Percentiles rank a stretch among this genome's conserved stretches.
These are phyloP conservation scores for Aspergillus sclerotiicarbonarius DNA, from an alignment of 495 filamentous ascomycete species.

Conservation along the genomic window DNA sequence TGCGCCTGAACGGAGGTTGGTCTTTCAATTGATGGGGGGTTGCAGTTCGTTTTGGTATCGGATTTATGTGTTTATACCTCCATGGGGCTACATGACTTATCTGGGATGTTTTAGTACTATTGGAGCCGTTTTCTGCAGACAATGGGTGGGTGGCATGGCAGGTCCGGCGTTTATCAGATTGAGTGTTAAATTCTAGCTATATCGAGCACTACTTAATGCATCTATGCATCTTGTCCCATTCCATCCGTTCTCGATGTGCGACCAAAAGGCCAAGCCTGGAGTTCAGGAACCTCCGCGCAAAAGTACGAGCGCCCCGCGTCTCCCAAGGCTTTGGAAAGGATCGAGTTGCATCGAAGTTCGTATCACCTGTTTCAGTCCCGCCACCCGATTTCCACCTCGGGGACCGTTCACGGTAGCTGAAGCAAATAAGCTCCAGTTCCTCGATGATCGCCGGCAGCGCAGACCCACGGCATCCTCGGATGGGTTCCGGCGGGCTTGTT, in stretches of 20 bases:
- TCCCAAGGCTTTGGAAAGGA: not conserved
- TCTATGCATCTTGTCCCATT: not conserved
- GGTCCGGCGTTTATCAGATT: not conserved
- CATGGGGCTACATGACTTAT: conserved; percentile 1
- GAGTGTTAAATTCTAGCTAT: not conserved
- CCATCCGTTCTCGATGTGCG: no score
- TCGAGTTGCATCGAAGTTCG: no score
- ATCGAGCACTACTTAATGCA: conserved; percentile 1
- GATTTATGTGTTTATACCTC: not conserved
- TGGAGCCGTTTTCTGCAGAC: not conserved
- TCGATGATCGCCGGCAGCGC: no score
- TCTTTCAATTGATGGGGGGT: conserved; percentile 41
- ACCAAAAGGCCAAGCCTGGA: no score
- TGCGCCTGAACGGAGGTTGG: conserved; percentile 86
- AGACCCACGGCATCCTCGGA: no score
- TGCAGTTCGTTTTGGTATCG: not conserved
- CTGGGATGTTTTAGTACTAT: not conserved
- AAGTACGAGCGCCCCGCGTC: not conserved
- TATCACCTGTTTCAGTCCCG: no score
- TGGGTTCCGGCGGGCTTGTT: no score
- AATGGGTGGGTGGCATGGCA: not conserved
- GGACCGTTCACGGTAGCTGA: no score
- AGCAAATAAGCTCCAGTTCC: no score
- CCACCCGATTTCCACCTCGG: no score
- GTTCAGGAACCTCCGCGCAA: not conserved